phyloP scores from a whole-genome alignment of 345 rosid species.

The Viola odorata region DNA sequence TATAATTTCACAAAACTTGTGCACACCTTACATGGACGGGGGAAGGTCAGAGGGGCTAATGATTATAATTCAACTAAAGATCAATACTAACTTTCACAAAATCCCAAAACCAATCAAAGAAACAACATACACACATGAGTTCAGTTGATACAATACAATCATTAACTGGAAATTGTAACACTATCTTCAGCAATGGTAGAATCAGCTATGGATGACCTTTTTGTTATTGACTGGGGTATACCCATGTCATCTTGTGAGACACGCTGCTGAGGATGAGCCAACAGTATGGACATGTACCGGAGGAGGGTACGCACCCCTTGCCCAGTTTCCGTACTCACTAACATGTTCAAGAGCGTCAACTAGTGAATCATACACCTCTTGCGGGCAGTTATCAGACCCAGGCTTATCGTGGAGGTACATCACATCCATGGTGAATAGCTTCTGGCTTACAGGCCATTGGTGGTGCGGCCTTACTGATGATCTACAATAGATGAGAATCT shows the following conservation, averaged over 20 bases:
- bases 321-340: constrained; percentile 83
- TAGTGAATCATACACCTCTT: constrained; percentile 69
- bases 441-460: constrained; percentile 70
- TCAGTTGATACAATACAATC: constrained; percentile 15
- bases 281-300: constrained; percentile 56
- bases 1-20: too few relatives aligned
- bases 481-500: constrained; percentile 81
- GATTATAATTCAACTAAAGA: background rate
- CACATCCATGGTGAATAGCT: constrained; percentile 81
- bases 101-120: too few relatives aligned
- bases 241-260: constrained; percentile 68
- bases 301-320: constrained; percentile 64
- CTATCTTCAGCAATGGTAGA: constrained; percentile 42
- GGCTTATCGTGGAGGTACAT: constrained; percentile 93
- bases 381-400: constrained; percentile 82
- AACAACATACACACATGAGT: too few relatives aligned
- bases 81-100: background rate
- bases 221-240: constrained; percentile 65
- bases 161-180: constrained; percentile 44
- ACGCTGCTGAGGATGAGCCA: constrained; percentile 87
- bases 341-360: constrained; percentile 77
- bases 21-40: too few relatives aligned
- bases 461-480: constrained; percentile 66
- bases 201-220: constrained; percentile 50
- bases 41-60: background rate